Base-by-base conservation (phyloP, 2,329 filamentous ascomycete species). In the Neopestalotiopsis sp. region DNA sequence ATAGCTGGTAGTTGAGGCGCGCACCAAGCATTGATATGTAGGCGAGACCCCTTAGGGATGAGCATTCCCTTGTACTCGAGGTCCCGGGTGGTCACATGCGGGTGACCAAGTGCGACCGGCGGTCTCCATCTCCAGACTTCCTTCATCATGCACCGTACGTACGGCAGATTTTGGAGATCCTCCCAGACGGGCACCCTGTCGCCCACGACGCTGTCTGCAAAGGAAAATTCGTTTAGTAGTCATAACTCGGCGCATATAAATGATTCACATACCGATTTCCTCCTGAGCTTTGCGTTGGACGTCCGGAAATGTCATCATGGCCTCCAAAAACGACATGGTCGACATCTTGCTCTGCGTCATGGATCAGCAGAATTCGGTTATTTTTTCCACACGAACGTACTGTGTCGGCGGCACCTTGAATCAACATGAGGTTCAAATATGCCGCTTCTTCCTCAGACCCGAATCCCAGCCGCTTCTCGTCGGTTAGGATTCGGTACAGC, bases 111-210 rank as follows among this genome's bases (percentile, higher is more conserved):
- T 3, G 57, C 57, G 9, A 59, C 57, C n/a, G 57, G 57, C 30
- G 57, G 57, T 34, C 57, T 30, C 57, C 57, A 59, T 30, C 57
- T n/a, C 57, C 57, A 59, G 12, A 59, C 24, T 14, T 59, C 57
- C 4, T 59, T 59, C 57, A 59, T 59, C 57, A 59, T 59, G 57
- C 57, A 59, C 9, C 57, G 57, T 24, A 59, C 57, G 57, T 59
- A 59, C 7, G 57, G 57, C 4, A 59, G 57, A 59, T 24, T 59
- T 10, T 59, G 17, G 9, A 59, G 57, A 5, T 59, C 57, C 5
- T 34, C 30, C 57, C 57, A 59, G 3, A 59, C 28, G 1, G 57
- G 57, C 13, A 59, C 24, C 9, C 57, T 59, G 10, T 59, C 57
- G 14, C 57, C 57, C 3, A 59, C 57, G 2, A 59, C 57, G 1